Percentiles rank a stretch among this genome's conserved stretches.
phyloP scores from a whole-genome alignment of 805 yeast genomes.

The Candida michaelii region DNA sequence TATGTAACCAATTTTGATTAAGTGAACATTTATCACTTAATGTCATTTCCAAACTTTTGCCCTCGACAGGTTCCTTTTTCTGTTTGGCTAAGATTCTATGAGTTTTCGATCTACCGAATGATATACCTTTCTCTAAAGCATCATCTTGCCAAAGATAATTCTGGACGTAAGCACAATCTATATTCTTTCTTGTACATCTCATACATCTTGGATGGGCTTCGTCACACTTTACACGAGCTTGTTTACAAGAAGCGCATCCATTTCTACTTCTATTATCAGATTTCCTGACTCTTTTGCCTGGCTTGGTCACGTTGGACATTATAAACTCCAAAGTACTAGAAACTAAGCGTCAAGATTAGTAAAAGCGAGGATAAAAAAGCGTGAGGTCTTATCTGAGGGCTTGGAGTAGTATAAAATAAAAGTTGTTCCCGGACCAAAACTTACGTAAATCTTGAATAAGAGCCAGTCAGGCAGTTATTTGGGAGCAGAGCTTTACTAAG shows the following conservation, averaged over 20 bases:
- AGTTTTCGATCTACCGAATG: constrained; percentile 36
- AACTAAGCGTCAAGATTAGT: too few species aligned
- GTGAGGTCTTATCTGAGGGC: too few species aligned
- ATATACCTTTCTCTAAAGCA: constrained; percentile 30
- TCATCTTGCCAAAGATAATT: constrained; percentile 37
- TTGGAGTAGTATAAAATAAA: too few species aligned
- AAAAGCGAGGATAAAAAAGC: too few species aligned
- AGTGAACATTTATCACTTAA: constrained; percentile 11
- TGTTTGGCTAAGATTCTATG: constrained; percentile 12
- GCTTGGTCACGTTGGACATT: too few species aligned
- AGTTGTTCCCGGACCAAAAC: too few species aligned
- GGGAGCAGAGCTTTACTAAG: too few species aligned
- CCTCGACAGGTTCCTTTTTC: constrained; percentile 4
- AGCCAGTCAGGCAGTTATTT: too few species aligned
- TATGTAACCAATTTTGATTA: constrained; percentile 8
- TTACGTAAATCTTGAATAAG: too few species aligned
- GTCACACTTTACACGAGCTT: constrained; percentile 19
- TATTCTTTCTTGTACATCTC: constrained; percentile 24
- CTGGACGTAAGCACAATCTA: constrained; percentile 20
- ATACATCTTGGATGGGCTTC: constrained; percentile 31
- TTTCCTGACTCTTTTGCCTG: constrained; percentile 5
- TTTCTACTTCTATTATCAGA: constrained; percentile 20
- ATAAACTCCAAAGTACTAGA: too few species aligned
- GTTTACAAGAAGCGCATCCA: constrained; percentile 19
- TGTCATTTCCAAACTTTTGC: constrained; percentile 8